These are phyloP conservation scores for Candida namnaoensis DNA, from an alignment of 805 yeast species.

Conservation along the genomic window DNA sequence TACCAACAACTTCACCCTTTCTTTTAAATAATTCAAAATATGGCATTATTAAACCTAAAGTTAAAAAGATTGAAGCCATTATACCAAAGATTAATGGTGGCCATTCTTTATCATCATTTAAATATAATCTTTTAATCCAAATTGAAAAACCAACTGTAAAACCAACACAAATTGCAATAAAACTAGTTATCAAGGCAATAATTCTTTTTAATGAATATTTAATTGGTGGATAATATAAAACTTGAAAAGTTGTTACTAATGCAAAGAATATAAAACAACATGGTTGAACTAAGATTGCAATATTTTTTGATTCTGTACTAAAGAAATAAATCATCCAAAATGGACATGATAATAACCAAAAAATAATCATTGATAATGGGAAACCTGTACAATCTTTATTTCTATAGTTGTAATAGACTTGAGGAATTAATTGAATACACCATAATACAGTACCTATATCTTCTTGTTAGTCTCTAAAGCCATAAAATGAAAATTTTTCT, in stretches of 20 bases:
- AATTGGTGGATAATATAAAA: constrained; percentile 60
- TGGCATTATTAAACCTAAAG: constrained; percentile 74
- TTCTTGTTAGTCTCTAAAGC: too few species aligned
- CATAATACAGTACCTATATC: neutral
- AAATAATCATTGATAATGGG: neutral
- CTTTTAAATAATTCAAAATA: constrained; percentile 71
- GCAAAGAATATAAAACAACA: constrained; percentile 66
- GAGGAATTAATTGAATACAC: neutral
- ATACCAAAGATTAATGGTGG: constrained; percentile 72
- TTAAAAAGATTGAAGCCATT: constrained; percentile 65
- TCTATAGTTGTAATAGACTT: neutral
- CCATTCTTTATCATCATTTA: constrained; percentile 29
- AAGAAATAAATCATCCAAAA: neutral
- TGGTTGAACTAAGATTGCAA: constrained; percentile 78
- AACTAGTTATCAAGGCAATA: too few species aligned
- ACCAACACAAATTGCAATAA: neutral
- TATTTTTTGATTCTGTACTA: constrained; percentile 4
- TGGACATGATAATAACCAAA: neutral
- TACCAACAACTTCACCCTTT: constrained; percentile 75
- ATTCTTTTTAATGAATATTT: neutral
- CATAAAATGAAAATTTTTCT: too few species aligned
- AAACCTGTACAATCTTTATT: neutral
- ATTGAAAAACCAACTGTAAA: neutral
- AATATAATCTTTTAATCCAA: neutral
- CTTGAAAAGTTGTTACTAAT: constrained; percentile 52